Base-by-base conservation (phyloP, 139 green algal species). In the Tetradesmus lagerheimii region DNA sequence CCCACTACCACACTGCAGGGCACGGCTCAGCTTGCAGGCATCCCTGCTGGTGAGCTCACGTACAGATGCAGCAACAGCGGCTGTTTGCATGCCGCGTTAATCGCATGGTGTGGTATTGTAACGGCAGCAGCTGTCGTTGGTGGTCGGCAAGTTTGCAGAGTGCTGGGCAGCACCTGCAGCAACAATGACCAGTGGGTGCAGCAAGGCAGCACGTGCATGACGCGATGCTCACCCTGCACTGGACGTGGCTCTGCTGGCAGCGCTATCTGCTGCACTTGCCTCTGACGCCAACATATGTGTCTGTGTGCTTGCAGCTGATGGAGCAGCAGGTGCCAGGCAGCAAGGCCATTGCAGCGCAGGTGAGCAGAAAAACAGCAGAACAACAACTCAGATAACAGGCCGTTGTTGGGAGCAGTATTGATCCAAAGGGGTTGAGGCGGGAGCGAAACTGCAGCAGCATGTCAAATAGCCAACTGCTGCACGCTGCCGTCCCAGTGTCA, bases 241-340 rank as follows among this genome's bases (percentile, higher is more conserved):
- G 50, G 50, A 5, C 25, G 11, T 27, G 50, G 15, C 25, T 25
- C 50, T 27, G 14, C 14, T 64, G 11, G 2, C 5, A 20, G 3
- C 12, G 5, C 25, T 25, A 64, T 14, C 50, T 64, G 14, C 50
- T 64, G 20, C 50, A 25, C 50, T 27, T 25, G 18, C 16, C 50
- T 64, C 45, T 57, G 45, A 9, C 14, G 11, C n/a, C n/a, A 62
- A 62, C 47, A 16, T 71, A 23, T 31, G 20, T 71, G 57, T n/a
- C 8, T 71, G 23, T 71, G 23, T n/a, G 4, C 23, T 31, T 86
- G 45, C 80, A 88, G 57, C 82, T 88, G 35, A 34, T 88, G 31
- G 82, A 88, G 82, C 82, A 88, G 82, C 82, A 88, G 35, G 82
- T 88, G 57, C 82, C 82, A 29, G 82, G 82, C 82, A 88, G 82